Conservation (phyloP, 75 land plant genomes). For the Chamaecyparis obtusa region DNA sequence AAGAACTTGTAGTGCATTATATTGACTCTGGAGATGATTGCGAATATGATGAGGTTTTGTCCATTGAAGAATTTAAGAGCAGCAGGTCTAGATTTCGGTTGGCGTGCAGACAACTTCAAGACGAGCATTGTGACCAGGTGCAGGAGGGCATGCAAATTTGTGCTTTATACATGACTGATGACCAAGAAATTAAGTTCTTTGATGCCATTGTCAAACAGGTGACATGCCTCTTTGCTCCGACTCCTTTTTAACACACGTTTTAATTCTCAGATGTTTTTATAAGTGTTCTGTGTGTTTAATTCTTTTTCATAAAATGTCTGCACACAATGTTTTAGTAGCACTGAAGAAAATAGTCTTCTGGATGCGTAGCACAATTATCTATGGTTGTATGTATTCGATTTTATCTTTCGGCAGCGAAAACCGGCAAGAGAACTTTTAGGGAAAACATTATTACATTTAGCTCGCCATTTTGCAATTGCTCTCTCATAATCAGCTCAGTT, state of each 20-base stretch:
- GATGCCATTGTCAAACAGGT: slow-evolving; percentile 5
- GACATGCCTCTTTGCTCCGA: neutral
- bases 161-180: neutral
- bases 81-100: slow-evolving; percentile 3
- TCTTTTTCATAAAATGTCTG: no score
- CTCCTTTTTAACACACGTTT: neutral
- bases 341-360: no score
- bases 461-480: neutral
- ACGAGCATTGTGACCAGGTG: slow-evolving; percentile 2
- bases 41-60: neutral
- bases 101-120: neutral
- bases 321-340: no score
- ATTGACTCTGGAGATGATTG: neutral
- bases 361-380: no score
- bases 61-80: neutral
- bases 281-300: no score
- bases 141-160: neutral
- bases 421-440: no score
- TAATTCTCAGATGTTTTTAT: neutral
- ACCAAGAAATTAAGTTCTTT: neutral
- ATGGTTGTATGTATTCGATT: no score
- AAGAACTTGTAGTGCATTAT: neutral
- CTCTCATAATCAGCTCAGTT: neutral
- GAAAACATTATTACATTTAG: neutral
- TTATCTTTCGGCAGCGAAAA: no score